Conservation (phyloP, 768 basidiomycete species). For the Panellus pusillus region DNA sequence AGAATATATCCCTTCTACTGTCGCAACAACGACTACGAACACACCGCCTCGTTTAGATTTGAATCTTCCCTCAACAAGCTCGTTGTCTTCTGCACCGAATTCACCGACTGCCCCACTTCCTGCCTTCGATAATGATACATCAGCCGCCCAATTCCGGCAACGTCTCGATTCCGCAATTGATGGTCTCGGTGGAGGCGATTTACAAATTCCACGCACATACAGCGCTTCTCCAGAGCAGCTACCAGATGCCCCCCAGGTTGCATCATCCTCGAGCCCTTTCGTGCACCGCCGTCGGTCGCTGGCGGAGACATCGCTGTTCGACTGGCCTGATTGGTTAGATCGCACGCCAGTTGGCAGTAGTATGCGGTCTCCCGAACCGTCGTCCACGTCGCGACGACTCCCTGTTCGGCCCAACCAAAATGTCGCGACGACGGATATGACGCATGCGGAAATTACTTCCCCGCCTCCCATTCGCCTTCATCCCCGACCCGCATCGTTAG, state of each 20-base stretch:
- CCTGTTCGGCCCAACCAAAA: not conserved
- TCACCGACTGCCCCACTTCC: constrained; percentile 11
- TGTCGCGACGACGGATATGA: constrained; percentile 1
- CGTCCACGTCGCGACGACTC: constrained; percentile 9
- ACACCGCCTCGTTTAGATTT: constrained; percentile 19
- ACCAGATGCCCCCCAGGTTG: not conserved
- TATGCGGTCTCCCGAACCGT: not conserved
- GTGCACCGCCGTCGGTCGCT: constrained; percentile 1
- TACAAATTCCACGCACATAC: constrained; percentile 3
- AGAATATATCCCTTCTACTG: constrained; percentile 16
- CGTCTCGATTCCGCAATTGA: constrained; percentile 37
- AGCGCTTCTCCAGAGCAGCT: not conserved
- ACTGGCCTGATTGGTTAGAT: constrained; percentile 14
- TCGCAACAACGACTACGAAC: constrained; percentile 3
- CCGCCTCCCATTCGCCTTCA: constrained; percentile 6
- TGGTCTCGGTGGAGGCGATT: constrained; percentile 27
- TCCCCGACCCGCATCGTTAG: constrained; percentile 16
- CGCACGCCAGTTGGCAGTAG: not conserved
- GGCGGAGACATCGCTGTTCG: constrained; percentile 9
- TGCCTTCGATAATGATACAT: constrained; percentile 1
- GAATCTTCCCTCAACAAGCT: constrained; percentile 17
- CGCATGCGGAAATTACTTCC: not conserved
- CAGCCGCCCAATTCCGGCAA: constrained; percentile 28
- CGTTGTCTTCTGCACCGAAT: constrained; percentile 8
- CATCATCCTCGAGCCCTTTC: constrained; percentile 3